Base-by-base conservation (phyloP, 2,329 filamentous ascomycete genomes). In the Byssochlamys sp. region DNA sequence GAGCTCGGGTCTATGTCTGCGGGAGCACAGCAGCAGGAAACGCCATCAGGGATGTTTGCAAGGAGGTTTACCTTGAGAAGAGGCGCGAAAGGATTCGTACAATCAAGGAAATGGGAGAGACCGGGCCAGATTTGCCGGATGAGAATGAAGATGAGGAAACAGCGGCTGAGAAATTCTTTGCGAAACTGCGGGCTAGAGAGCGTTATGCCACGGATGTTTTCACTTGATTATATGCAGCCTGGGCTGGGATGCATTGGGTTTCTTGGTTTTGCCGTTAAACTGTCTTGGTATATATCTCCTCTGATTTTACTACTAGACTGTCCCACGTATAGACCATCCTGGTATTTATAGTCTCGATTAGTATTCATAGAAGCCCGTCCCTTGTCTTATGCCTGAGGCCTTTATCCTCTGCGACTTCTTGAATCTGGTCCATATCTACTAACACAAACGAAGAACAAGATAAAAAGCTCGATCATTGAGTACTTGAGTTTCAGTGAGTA, bases 1-100 rank as follows among this genome's bases (percentile, higher is more conserved):
- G 78, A 0, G 80, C 84, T 0, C 80, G 81, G 64, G 71, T 87
- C 0, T 89, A 82, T 64, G 80, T 88, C 1, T 90, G 87, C 66
- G 87, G 87, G 3, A 83, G 81, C 50, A 73, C 76, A 3, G 73
- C 72, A 12, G 73, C 84, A 1, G 80, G 78, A 19, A 75, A 77
- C 55, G 80, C 72, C 0, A 73, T 84, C 14, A 73, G 76, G 58
- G 73, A 74, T 4, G 72, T 73, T 3, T 67, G 72, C 6, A 68
- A 73, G 33, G 54, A 60, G 31, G 71, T 78, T 14, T 66, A 66
- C 11, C 60, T 73, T n/a, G 64, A 69, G 51, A 60, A 57, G 29
- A 57, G 64, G 6, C 49, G 52, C 3, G 62, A 65, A 54, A 69
- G 77, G 26, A 70, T 74, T 4, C 64, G 71, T 27, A 71, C 73